Evolutionary conservation across 495 filamentous ascomycete genomes (phyloP).

Genomic region (Talaromyces nanjingensis): DNA sequence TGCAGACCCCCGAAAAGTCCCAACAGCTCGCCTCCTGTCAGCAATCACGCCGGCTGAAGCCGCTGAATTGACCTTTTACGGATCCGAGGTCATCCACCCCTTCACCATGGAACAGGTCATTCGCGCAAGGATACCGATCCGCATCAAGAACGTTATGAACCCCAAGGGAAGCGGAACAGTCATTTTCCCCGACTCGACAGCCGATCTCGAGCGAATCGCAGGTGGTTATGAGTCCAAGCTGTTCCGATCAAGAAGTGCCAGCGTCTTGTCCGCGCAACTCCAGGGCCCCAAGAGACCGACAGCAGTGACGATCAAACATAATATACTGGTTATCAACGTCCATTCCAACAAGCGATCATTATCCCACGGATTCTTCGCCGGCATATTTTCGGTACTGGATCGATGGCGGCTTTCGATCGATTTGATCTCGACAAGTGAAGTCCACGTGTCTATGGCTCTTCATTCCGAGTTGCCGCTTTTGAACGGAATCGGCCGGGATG

Average conservation of each 20-base stretch:
- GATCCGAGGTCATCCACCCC: slow-evolving; percentile 93
- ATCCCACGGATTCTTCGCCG: slow-evolving; percentile 85
- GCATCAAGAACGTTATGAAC: slow-evolving; percentile 98
- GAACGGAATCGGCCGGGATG: slow-evolving; percentile 50
- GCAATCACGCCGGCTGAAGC: slow-evolving; percentile 83
- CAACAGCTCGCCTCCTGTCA: slow-evolving; percentile 67
- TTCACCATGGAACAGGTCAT: slow-evolving; percentile 99
- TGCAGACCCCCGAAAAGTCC: slow-evolving; percentile 81
- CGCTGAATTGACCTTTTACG: slow-evolving; percentile 87
- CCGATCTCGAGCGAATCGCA: slow-evolving; percentile 38
- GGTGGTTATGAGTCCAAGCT: slow-evolving; percentile 39
- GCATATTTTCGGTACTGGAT: slow-evolving; percentile 82
- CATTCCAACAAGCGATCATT: slow-evolving; percentile 86
- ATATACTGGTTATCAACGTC: slow-evolving; percentile 88
- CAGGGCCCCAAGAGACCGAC: slow-evolving; percentile 66
- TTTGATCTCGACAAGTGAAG: slow-evolving; percentile 87
- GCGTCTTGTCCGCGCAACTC: slow-evolving; percentile 34
- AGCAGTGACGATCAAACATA: slow-evolving; percentile 91
- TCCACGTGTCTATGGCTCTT: slow-evolving; percentile 92
- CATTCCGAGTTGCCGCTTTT: slow-evolving; percentile 56
- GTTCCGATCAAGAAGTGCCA: slow-evolving; percentile 42
- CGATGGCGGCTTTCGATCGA: slow-evolving; percentile 77
- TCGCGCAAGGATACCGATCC: slow-evolving; percentile 81
- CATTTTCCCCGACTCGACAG: slow-evolving; percentile 54
- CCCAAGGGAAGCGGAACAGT: slow-evolving; percentile 80